Conservation (phyloP, 2,329 filamentous ascomycete species). For the Geosmithia morbida region DNA sequence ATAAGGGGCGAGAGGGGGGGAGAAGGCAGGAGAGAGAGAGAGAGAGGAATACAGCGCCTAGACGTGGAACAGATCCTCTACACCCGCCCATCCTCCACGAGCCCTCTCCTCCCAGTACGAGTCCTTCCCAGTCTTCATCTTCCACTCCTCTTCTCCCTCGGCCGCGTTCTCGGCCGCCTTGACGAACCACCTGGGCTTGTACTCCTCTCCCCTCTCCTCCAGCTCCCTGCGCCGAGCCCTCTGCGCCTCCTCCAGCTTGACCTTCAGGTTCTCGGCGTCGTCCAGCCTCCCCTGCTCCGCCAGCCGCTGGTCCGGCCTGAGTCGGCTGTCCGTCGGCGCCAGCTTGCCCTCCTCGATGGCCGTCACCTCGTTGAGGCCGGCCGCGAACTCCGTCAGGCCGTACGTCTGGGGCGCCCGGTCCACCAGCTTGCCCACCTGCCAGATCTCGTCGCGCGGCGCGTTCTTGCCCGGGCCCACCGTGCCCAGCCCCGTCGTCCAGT, state of each 20-base stretch:
- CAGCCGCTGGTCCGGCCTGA: slow-evolving; percentile 78
- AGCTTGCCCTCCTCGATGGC: slow-evolving; percentile 59
- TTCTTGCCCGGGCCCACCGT: slow-evolving; percentile 46
- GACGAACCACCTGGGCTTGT: slow-evolving; percentile 75
- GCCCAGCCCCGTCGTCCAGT: slow-evolving; percentile 67
- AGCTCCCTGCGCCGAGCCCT: slow-evolving; percentile 57
- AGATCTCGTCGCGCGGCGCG: slow-evolving; percentile 52
- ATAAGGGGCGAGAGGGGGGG: no score
- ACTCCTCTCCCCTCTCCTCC: slow-evolving; percentile 59
- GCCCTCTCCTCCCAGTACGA: slow-evolving; percentile 87
- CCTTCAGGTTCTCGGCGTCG: slow-evolving; percentile 70
- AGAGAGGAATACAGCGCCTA: background rate
- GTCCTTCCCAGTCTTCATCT: slow-evolving; percentile 65
- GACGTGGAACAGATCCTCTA: slow-evolving; percentile 33
- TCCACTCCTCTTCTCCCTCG: slow-evolving; percentile 55
- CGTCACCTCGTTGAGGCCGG: slow-evolving; percentile 77
- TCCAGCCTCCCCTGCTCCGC: slow-evolving; percentile 74
- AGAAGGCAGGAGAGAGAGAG: no score
- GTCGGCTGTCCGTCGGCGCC: slow-evolving; percentile 67
- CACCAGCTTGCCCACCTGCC: slow-evolving; percentile 66
- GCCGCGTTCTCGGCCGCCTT: slow-evolving; percentile 39
- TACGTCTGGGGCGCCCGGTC: slow-evolving; percentile 69
- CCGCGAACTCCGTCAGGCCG: slow-evolving; percentile 78
- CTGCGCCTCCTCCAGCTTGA: slow-evolving; percentile 74
- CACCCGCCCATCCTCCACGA: slow-evolving; percentile 48